A percentile compares a stretch with the other conserved stretches of the same genome.
Conservation (phyloP, 352 stramenopile species). For the Pythium aphanidermatum region DNA sequence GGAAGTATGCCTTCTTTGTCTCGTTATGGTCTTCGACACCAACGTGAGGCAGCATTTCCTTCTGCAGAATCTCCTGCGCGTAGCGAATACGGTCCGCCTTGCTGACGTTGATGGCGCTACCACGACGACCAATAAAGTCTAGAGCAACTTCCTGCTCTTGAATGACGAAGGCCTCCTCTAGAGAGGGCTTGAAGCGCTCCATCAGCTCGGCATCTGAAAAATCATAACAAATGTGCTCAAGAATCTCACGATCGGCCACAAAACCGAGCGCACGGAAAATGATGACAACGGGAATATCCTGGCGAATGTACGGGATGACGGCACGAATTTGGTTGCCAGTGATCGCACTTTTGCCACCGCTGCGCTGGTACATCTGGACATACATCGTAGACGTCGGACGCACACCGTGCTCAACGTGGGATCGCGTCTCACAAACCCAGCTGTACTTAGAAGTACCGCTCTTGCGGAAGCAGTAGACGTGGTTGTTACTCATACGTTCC, state of each 20-base stretch:
- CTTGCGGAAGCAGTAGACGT: conserved; percentile 99
- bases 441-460: conserved; percentile 95
- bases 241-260: conserved; percentile 96
- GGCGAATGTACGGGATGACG: conserved; percentile 97
- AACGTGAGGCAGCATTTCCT: conserved; percentile 99
- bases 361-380: conserved; percentile 99
- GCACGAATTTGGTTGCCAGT: conserved; percentile 98
- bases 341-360: conserved; percentile 89
- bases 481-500: conserved; percentile 99
- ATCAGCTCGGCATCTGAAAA: conserved; percentile 98
- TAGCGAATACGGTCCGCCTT: conserved; percentile 98
- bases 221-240: conserved; percentile 99
- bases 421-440: conserved; percentile 96
- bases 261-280: conserved; percentile 98
- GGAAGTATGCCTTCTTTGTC: conserved; percentile 97
- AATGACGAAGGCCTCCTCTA: conserved; percentile 99
- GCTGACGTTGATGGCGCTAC: conserved; percentile 93
- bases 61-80: conserved; percentile 98
- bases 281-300: conserved; percentile 98
- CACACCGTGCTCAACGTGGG: conserved; percentile 94
- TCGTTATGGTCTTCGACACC: conserved; percentile 97
- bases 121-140: conserved; percentile 98
- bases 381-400: conserved; percentile 97
- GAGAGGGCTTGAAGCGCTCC: conserved; percentile 97
- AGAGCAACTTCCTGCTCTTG: conserved; percentile 97